phyloP scores from a whole-genome alignment of 2,329 filamentous ascomycete species.

The Colletotrichum tabaci region DNA sequence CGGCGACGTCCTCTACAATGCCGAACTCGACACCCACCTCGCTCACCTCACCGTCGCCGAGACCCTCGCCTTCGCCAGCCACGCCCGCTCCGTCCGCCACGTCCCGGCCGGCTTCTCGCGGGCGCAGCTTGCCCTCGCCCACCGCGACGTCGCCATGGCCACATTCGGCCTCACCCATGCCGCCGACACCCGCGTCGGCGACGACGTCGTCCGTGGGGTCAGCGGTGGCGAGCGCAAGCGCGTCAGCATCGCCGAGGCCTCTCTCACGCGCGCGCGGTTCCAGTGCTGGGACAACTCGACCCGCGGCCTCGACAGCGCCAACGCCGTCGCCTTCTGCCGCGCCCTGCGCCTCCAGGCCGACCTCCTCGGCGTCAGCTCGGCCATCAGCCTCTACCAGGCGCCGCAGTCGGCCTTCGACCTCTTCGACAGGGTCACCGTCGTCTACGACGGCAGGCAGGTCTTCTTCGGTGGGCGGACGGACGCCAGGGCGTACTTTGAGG shows the following conservation, averaged over 20 bases:
- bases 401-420: constrained; percentile 41
- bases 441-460: constrained; percentile 78
- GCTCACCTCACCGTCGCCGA: constrained; percentile 72
- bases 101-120: constrained; percentile 61
- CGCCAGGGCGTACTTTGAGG: constrained; percentile 73
- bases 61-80: constrained; percentile 71
- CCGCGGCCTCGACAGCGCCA: constrained; percentile 55
- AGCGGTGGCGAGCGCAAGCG: constrained; percentile 56
- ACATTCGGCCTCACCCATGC: constrained; percentile 51
- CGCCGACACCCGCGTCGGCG: constrained; percentile 42
- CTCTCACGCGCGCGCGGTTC: constrained; percentile 42
- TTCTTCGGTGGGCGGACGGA: constrained; percentile 73
- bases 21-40: constrained; percentile 76
- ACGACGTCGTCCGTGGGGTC: constrained; percentile 42
- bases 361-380: constrained; percentile 27
- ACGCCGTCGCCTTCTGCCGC: constrained; percentile 68
- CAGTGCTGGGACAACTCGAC: constrained; percentile 52
- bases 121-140: constrained; percentile 59
- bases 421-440: constrained; percentile 78
- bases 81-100: constrained; percentile 63
- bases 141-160: constrained; percentile 68
- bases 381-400: constrained; percentile 41
- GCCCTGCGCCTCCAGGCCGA: constrained; percentile 62
- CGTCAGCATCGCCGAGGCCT: constrained; percentile 49
- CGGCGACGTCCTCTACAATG: constrained; percentile 78